These are phyloP conservation scores for Ilyonectria sp. DNA, from an alignment of 2,329 filamentous ascomycete genomes.

Conservation along the genomic window DNA sequence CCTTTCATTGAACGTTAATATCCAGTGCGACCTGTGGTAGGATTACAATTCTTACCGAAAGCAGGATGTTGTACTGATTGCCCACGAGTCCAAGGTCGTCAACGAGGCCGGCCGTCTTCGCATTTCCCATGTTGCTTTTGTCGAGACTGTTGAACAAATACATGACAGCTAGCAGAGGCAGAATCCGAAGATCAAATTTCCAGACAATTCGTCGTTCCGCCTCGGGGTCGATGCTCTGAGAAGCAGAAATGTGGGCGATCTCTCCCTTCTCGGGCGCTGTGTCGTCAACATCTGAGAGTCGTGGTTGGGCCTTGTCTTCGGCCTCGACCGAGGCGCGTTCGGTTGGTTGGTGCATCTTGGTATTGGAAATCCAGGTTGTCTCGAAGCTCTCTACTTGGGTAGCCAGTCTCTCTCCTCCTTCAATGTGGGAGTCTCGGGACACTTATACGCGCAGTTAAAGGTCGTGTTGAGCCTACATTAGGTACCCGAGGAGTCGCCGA, in stretches of 20 bases:
- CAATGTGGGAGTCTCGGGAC: not conserved
- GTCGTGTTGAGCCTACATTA: not conserved
- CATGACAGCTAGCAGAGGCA: conserved; percentile 28
- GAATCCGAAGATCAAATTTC: conserved; percentile 30
- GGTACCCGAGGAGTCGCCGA: not conserved
- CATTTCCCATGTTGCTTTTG: conserved; percentile 33
- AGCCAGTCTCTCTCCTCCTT: not conserved
- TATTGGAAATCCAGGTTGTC: not conserved
- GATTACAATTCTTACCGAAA: conserved; percentile 12
- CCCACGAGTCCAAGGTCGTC: conserved; percentile 23
- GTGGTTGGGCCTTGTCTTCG: conserved; percentile 19
- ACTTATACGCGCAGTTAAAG: not conserved
- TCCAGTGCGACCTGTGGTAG: no score
- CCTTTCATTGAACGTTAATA: conserved; percentile 1
- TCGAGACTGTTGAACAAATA: conserved; percentile 32
- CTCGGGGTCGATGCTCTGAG: conserved; percentile 27
- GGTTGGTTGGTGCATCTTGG: not conserved
- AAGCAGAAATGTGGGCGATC: conserved; percentile 24
- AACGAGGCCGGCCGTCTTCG: conserved; percentile 24
- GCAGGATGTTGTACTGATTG: conserved; percentile 31
- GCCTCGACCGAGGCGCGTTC: conserved; percentile 10
- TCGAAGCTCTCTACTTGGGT: not conserved
- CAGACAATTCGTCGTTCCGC: conserved; percentile 23
- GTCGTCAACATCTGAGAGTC: conserved; percentile 12
- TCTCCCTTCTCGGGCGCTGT: conserved; percentile 24